phyloP scores from a whole-genome alignment of 495 filamentous ascomycete genomes.

The Annulohypoxylon nitens region DNA sequence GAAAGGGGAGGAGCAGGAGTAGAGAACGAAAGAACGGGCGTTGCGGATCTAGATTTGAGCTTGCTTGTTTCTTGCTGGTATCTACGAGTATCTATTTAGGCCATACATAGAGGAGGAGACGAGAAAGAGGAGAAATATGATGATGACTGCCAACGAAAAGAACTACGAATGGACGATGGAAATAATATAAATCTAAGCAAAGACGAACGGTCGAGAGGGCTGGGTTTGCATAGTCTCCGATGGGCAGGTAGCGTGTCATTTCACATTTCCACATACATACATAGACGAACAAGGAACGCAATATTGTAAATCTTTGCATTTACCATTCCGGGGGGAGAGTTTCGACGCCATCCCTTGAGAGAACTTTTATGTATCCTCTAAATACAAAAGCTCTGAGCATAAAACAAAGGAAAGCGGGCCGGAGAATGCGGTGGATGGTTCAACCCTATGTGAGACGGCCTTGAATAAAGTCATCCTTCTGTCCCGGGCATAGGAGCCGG shows the following conservation, averaged over 20 bases:
- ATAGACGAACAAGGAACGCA: background rate
- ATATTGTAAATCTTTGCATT: conserved; percentile 12
- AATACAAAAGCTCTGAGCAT: conserved; percentile 23
- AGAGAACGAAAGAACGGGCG: background rate
- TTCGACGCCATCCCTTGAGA: background rate
- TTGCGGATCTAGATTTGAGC: conserved; percentile 21
- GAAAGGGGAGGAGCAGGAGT: background rate
- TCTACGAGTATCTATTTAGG: background rate
- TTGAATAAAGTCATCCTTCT: background rate
- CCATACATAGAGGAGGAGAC: conserved; percentile 17
- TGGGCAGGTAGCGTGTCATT: conserved; percentile 17
- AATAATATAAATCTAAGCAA: background rate
- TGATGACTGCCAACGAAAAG: conserved; percentile 17
- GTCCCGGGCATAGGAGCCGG: background rate
- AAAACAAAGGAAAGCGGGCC: background rate
- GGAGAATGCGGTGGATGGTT: background rate
- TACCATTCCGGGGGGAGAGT: background rate
- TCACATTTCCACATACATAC: conserved; percentile 17
- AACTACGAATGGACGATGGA: conserved; percentile 1
- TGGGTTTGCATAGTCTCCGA: conserved; percentile 25
- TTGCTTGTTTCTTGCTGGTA: background rate
- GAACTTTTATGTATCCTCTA: conserved; percentile 48
- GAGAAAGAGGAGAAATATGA: conserved; percentile 2
- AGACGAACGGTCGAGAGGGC: background rate
- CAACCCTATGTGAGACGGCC: background rate